These are phyloP conservation scores for Astrothelium macrocarpum DNA, from an alignment of 495 filamentous ascomycete species.

Conservation along the genomic window DNA sequence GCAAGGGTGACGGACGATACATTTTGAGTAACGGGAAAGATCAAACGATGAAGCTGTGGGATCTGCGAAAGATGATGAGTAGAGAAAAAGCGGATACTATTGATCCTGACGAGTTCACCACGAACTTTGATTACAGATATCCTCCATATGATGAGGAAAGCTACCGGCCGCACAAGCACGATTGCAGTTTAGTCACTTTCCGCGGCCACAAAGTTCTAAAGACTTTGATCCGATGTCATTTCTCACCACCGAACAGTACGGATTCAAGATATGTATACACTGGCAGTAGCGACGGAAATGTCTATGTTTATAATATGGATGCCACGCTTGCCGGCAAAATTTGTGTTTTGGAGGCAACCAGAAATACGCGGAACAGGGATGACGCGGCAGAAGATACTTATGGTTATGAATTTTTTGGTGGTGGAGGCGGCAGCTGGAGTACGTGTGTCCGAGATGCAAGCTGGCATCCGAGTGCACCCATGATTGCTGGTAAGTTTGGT, in stretches of 20 bases:
- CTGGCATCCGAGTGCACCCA: slow-evolving; percentile 87
- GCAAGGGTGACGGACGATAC: slow-evolving; percentile 92
- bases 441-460: slow-evolving; percentile 87
- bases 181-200: slow-evolving; percentile 90
- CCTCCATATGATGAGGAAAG: slow-evolving; percentile 56
- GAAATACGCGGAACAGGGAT: slow-evolving; percentile 42
- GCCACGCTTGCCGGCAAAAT: slow-evolving; percentile 74
- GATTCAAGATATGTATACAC: slow-evolving; percentile 89
- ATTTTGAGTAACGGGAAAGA: slow-evolving; percentile 92
- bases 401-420: slow-evolving; percentile 24
- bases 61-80: slow-evolving; percentile 74
- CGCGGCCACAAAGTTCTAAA: slow-evolving; percentile 77
- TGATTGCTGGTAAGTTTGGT: slow-evolving; percentile 64
- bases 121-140: slow-evolving; percentile 80
- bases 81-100: slow-evolving; percentile 51
- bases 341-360: slow-evolving; percentile 62
- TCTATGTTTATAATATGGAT: slow-evolving; percentile 90
- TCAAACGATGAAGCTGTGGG: slow-evolving; percentile 97
- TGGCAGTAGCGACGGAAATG: slow-evolving; percentile 76
- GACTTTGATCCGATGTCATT: slow-evolving; percentile 91
- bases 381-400: slow-evolving; percentile 23
- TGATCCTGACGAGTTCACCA: slow-evolving; percentile 44
- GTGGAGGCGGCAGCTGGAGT: slow-evolving; percentile 46
- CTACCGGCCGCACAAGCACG: slow-evolving; percentile 69
- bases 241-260: slow-evolving; percentile 80